Evolutionary conservation across 352 stramenopile species (phyloP), one percentile per base, ranked within the genome.

Genomic region (Pythium plurisporium): DNA sequence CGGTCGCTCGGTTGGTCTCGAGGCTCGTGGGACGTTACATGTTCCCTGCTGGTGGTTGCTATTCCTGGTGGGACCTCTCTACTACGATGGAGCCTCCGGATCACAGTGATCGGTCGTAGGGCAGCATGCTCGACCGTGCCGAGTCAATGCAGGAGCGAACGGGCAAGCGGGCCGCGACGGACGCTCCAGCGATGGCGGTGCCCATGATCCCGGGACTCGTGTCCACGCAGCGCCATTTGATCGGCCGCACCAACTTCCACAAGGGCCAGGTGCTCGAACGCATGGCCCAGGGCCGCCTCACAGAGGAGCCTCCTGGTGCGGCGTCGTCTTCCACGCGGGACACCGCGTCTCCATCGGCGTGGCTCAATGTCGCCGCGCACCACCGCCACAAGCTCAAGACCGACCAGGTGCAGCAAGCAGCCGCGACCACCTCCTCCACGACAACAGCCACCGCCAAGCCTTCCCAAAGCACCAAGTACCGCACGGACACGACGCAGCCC

Each of bases 191-290:
- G 11, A 43, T 56, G 20, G 20, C 34, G 23, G 45, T 75, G 38
- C 72, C 78, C 26, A 56, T 87, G 41, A 71, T 91, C 23, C 79
- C 79, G 9, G 81, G 79, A 0, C 71, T 87, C 52, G 41, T 79
- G 19, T 89, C 76, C 3, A 78, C 65, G 2, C 69, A 87, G 33
- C 65, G 74, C 22, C 68, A 76, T 4, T 69, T 82, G 49, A 73
- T 70, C 48, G 49, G 42, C 44, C 74, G 72, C 36, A 42, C 63
- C 26, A 51, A 86, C 69, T 91, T 88, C 56, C 76, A 75, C 46
- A 76, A 77, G 29, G 69, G 70, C 17, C 78, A 91, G 40, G 50
- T 86, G 4, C 62, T 91, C n/a, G 67, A 86, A 59, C 72, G 76
- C 33, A 87, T 91, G 78, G 64, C 63, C 8, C 29, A 76, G 2